Evolutionary conservation across 352 stramenopile genomes (phyloP).

Genomic region (Phytophthora pinifolia): DNA sequence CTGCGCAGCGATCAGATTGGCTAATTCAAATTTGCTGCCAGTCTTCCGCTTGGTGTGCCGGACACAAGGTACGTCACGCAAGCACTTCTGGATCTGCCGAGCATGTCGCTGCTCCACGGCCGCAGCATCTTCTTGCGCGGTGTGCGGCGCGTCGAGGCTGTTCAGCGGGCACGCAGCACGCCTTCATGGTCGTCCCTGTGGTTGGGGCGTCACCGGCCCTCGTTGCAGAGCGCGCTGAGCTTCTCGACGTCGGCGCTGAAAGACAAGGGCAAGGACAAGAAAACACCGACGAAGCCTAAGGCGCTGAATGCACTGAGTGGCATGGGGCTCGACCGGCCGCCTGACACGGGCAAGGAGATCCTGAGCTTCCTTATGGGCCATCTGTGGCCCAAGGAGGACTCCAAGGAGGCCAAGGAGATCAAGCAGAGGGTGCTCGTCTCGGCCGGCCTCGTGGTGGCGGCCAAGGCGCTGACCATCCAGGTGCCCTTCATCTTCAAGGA

Average conservation of each 20-base stretch:
- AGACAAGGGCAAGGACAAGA: conserved; percentile 24
- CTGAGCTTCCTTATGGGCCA: conserved; percentile 61
- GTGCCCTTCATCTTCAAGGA: conserved; percentile 98
- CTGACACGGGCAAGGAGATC: conserved; percentile 57
- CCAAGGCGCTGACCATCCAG: conserved; percentile 94
- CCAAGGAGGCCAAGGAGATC: conserved; percentile 59
- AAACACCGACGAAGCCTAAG: conserved; percentile 14
- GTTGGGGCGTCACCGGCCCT: conserved; percentile 1
- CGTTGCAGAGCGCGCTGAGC: conserved; percentile 16
- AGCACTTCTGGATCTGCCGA: conserved; percentile 11
- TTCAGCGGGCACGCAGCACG: conserved; percentile 7
- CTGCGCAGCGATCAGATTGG: conserved; percentile 1
- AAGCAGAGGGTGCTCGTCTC: conserved; percentile 85
- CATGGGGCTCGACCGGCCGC: conserved; percentile 25
- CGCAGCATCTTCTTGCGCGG: conserved; percentile 44
- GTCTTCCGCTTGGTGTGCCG: no score
- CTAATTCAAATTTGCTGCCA: conserved; percentile 5
- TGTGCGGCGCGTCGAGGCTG: conserved; percentile 30
- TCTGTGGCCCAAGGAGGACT: conserved; percentile 64
- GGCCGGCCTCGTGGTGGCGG: conserved; percentile 83
- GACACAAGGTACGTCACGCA: background rate
- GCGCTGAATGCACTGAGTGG: conserved; percentile 23
- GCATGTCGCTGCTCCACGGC: conserved; percentile 44
- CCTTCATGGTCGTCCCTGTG: background rate
- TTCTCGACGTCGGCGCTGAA: conserved; percentile 38